Conservation (phyloP, 345 rosid species). For the Luvunga scandens region DNA sequence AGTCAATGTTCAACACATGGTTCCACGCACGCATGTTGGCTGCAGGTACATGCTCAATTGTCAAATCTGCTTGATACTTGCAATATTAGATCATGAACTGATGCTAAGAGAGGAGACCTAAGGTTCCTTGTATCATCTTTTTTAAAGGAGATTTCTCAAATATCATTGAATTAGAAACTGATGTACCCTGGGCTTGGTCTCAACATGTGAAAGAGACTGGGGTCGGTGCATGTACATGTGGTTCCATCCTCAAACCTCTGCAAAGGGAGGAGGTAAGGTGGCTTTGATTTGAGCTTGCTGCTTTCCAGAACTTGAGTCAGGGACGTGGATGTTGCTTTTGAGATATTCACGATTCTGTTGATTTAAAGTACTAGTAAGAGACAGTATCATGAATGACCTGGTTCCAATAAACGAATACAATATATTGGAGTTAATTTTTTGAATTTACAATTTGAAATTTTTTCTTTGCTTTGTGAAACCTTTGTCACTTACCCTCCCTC, state of each 20-base stretch:
- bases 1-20: background rate
- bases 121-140: background rate
- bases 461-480: background rate
- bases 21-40: background rate
- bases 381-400: background rate
- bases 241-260: background rate
- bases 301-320: slow-evolving; percentile 2
- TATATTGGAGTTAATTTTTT: background rate
- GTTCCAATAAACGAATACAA: background rate
- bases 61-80: slow-evolving; percentile 3
- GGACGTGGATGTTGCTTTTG: background rate
- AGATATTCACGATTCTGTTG: background rate
- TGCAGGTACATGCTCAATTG: background rate
- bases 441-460: background rate
- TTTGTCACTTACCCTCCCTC: background rate
- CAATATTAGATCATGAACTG: background rate
- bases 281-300: slow-evolving; percentile 5
- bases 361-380: background rate
- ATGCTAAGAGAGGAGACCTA: background rate
- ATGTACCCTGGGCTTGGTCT: background rate
- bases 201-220: background rate
- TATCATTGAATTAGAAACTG: background rate
- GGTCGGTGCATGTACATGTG: background rate
- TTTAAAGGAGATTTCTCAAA: background rate
- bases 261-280: background rate